Conservation (phyloP, 148 eudicot genomes). For the Limonium bicolor region DNA sequence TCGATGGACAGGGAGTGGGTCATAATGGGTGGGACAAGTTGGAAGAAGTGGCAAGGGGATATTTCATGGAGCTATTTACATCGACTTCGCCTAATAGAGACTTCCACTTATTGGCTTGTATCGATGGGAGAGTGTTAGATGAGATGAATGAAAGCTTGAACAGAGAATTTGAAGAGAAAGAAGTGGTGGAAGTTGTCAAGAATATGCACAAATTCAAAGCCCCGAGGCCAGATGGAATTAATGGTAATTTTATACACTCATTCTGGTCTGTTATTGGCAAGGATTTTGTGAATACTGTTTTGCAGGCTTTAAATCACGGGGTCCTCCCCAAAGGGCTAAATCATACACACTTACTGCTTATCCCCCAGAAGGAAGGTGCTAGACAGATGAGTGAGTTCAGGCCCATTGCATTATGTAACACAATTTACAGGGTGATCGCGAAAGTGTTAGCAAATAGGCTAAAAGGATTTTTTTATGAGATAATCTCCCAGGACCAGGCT, state of each 20-base stretch:
- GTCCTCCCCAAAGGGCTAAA: background rate
- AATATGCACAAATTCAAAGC: background rate
- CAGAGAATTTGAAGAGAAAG: background rate
- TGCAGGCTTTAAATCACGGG: background rate
- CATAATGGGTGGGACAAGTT: background rate
- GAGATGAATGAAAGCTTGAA: background rate
- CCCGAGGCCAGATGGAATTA: background rate
- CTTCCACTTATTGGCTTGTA: background rate
- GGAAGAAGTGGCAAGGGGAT: background rate
- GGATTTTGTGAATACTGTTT: background rate
- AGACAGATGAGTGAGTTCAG: background rate
- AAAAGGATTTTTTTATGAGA: background rate
- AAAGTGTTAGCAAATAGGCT: background rate
- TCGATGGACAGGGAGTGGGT: background rate
- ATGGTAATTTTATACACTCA: background rate
- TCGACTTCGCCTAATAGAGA: background rate
- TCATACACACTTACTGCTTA: background rate
- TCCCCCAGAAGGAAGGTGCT: background rate
- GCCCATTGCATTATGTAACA: conserved; percentile 1
- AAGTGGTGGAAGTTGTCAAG: background rate
- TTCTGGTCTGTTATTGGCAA: background rate
- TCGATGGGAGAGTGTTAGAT: background rate
- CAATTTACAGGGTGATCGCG: background rate
- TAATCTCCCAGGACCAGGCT: background rate
- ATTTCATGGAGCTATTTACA: background rate